Evolutionary conservation across 2,329 filamentous ascomycete species (phyloP), one percentile per base, ranked within the genome.

Genomic region (Chaetomium sp.): DNA sequence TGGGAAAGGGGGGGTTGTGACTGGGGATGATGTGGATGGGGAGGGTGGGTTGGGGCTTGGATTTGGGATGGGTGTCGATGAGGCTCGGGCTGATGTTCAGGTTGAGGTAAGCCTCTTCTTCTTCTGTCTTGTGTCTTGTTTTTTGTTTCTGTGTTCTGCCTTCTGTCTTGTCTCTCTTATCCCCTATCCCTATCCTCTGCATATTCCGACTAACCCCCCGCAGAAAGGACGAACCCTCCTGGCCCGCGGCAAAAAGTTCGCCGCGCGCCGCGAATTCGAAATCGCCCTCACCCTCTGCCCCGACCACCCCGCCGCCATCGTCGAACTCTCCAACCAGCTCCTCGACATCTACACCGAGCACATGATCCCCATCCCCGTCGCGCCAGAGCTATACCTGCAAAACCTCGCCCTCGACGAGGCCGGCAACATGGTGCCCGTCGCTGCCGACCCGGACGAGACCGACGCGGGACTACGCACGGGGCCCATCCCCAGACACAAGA

Each of bases 251-350:
- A 72, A 74, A 1, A 83, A 85, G 1, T 86, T 89, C 61, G 75
- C 82, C 52, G 91, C 91, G 3, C 83, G 90, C 11, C 76, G 81
- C 32, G 79, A 88, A 61, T 96, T 92, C 65, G 94, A 99, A 70
- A 81, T 86, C 55, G 90, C 91, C 11, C 75, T 99, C 14, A 83
- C 85, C 32, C 85, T 91, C 67, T 88, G 82, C 59, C 84, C 87
- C 0, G 84, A 97, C 66, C 92, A 99, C 63, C 79, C 88, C 0
- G 77, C 78, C 11, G 90, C 89, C 36, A 95, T 88, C 32, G 83
- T 96, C 38, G 89, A 88, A 1, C 74, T 99, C 27, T 89, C 89
- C 14, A 88, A 88, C 63, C 85, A 97, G 40, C 78, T 99, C 6
- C 79, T 97, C 49, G 91, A 96, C 66, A 84, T 95, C 19, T 95